A percentile compares a stretch with the other conserved stretches of the same genome.
These are phyloP conservation scores for Fagopyrum homotropicum DNA, from an alignment of 148 eudicot genomes.

Conservation along the genomic window DNA sequence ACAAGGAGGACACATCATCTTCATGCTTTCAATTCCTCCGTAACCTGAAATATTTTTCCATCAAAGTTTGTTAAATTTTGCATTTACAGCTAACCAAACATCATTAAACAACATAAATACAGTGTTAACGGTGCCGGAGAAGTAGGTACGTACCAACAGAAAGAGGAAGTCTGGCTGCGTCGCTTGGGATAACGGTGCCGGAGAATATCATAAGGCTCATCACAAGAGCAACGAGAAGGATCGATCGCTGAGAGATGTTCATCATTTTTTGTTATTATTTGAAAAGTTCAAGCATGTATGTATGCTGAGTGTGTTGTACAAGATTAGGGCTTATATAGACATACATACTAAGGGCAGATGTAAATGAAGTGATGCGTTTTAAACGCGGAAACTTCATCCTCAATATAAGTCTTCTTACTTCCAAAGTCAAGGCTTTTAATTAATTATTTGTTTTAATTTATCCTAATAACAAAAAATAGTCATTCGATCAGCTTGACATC, in stretches of 20 bases:
- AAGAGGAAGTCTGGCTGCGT: neutral
- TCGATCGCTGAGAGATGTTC: neutral
- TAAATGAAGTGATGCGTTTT: too few relatives aligned
- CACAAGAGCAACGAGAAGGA: neutral
- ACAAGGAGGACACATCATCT: neutral
- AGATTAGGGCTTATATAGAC: neutral
- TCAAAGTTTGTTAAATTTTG: neutral
- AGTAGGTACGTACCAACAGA: constrained; percentile 2
- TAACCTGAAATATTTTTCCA: neutral
- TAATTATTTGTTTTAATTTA: too few relatives aligned
- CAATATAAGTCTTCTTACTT: neutral
- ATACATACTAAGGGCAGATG: neutral
- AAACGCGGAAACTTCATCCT: neutral
- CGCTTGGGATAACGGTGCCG: neutral
- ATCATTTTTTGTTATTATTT: neutral
- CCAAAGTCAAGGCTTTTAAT: neutral
- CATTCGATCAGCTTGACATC: too few relatives aligned
- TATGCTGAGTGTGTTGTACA: neutral
- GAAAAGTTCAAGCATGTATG: neutral
- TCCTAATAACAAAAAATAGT: too few relatives aligned
- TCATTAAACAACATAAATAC: too few relatives aligned
- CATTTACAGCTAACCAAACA: too few relatives aligned
- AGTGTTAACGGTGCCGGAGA: too few relatives aligned
- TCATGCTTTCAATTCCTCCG: neutral
- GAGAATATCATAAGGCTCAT: constrained; percentile 9